Percentiles rank a stretch among this genome's conserved stretches.
Evolutionary conservation across 108 stramenopile species (phyloP).

Genomic region (Nannochloropsis oceanica): DNA sequence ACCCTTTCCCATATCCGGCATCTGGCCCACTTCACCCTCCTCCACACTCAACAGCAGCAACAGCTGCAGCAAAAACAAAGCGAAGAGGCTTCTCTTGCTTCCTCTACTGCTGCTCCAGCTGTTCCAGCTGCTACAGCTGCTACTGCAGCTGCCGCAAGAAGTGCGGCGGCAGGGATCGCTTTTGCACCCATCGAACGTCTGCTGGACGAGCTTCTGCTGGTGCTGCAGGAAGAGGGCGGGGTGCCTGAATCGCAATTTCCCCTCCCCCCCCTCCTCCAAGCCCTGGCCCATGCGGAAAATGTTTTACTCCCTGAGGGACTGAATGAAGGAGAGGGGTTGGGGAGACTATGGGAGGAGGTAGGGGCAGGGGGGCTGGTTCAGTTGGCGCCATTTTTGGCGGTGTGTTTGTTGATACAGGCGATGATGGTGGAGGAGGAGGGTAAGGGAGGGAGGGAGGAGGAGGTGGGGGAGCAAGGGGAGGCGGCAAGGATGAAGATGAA

Average conservation of each 20-base stretch:
- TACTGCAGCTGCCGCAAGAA: not conserved
- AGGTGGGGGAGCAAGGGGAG: not conserved
- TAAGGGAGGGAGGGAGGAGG: not conserved
- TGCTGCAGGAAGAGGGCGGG: not conserved
- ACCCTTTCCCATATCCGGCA: no score
- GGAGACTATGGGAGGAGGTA: not conserved
- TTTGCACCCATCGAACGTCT: not conserved
- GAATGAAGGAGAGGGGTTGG: not conserved
- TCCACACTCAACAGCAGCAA: no score
- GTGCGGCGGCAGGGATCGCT: not conserved
- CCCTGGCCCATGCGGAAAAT: not conserved
- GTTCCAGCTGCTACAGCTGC: no score
- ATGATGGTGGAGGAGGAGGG: not conserved
- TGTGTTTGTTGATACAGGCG: no score
- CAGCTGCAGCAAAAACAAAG: no score
- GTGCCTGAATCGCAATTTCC: not conserved
- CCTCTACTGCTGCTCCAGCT: no score
- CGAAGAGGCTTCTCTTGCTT: no score
- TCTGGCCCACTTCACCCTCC: no score
- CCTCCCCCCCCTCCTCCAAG: not conserved
- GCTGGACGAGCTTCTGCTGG: not conserved
- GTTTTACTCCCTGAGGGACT: not conserved
- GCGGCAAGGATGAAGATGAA: not conserved
- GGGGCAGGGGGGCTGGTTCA: not conserved
- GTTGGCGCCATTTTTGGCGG: no score